phyloP scores from a whole-genome alignment of 2,329 filamentous ascomycete genomes.

The Geosmithia putterillii region DNA sequence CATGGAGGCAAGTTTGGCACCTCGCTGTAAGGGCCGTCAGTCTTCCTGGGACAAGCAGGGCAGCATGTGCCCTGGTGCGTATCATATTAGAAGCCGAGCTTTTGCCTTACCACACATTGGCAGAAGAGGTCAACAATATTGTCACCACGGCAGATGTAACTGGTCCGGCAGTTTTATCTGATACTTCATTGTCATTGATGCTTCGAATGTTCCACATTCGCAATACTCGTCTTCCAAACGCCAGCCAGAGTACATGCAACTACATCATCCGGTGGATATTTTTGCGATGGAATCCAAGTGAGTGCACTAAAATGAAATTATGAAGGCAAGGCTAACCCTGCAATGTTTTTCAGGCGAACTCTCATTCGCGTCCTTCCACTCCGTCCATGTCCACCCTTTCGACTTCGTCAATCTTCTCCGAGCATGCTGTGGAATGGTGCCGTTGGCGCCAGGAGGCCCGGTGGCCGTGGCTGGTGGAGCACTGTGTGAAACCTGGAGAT shows the following conservation, averaged over 20 bases:
- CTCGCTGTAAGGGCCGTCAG: slow-evolving; percentile 58
- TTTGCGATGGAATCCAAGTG: slow-evolving; percentile 72
- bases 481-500: slow-evolving; percentile 34
- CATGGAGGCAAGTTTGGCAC: slow-evolving; percentile 70
- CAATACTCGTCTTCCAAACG: slow-evolving; percentile 55
- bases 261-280: slow-evolving; percentile 74
- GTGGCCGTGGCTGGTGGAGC: slow-evolving; percentile 21
- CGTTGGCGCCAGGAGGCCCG: slow-evolving; percentile 9
- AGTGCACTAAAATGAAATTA: slow-evolving; percentile 11
- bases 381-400: slow-evolving; percentile 48
- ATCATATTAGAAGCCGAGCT: slow-evolving; percentile 53
- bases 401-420: slow-evolving; percentile 60
- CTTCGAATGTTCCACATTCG: slow-evolving; percentile 52
- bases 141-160: slow-evolving; percentile 68
- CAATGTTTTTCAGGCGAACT: slow-evolving; percentile 42
- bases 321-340: not conserved
- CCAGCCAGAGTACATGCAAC: slow-evolving; percentile 54
- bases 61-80: slow-evolving; percentile 63
- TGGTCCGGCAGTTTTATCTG: slow-evolving; percentile 67
- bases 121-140: slow-evolving; percentile 59
- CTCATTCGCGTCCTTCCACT: slow-evolving; percentile 51
- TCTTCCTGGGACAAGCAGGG: slow-evolving; percentile 58
- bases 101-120: slow-evolving; percentile 54
- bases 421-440: slow-evolving; percentile 47
- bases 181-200: slow-evolving; percentile 68